A percentile compares a stretch with the other conserved stretches of the same genome.
Conservation (phyloP, 1,284 basidiomycete genomes). For the Cryptococcus depauperatus region DNA sequence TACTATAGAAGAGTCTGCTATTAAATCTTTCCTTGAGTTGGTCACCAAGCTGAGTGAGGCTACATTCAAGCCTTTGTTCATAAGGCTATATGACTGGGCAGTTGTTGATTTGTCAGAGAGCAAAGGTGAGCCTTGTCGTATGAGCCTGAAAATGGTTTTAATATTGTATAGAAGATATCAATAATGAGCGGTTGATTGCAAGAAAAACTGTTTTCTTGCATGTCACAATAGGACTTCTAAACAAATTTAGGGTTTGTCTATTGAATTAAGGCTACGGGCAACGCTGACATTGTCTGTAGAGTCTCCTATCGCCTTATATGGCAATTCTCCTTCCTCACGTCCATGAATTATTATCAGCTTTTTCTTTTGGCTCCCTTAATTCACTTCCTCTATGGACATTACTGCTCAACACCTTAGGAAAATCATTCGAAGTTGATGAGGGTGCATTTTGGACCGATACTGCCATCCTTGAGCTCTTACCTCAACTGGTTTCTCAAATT, state of each 20-base stretch:
- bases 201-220: slow-evolving; percentile 63
- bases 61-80: slow-evolving; percentile 85
- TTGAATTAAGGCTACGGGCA: no score
- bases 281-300: no score
- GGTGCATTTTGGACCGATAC: slow-evolving; percentile 84
- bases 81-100: slow-evolving; percentile 91
- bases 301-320: slow-evolving; percentile 85
- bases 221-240: slow-evolving; percentile 62
- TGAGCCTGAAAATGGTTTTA: background rate
- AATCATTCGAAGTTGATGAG: slow-evolving; percentile 71
- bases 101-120: slow-evolving; percentile 54
- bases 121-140: slow-evolving; percentile 46
- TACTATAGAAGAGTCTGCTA: slow-evolving; percentile 45
- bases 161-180: slow-evolving; percentile 11
- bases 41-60: slow-evolving; percentile 91
- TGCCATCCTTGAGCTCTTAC: slow-evolving; percentile 57
- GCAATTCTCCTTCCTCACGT: slow-evolving; percentile 64
- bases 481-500: slow-evolving; percentile 59
- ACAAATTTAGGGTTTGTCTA: no score
- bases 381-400: slow-evolving; percentile 55
- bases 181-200: slow-evolving; percentile 27
- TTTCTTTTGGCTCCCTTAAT: slow-evolving; percentile 33
- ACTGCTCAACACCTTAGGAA: slow-evolving; percentile 57
- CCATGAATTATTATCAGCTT: slow-evolving; percentile 57
- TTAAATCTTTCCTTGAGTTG: slow-evolving; percentile 74